These are phyloP conservation scores for Benincasa hispida DNA, from an alignment of 306 rosid species.

Conservation along the genomic window DNA sequence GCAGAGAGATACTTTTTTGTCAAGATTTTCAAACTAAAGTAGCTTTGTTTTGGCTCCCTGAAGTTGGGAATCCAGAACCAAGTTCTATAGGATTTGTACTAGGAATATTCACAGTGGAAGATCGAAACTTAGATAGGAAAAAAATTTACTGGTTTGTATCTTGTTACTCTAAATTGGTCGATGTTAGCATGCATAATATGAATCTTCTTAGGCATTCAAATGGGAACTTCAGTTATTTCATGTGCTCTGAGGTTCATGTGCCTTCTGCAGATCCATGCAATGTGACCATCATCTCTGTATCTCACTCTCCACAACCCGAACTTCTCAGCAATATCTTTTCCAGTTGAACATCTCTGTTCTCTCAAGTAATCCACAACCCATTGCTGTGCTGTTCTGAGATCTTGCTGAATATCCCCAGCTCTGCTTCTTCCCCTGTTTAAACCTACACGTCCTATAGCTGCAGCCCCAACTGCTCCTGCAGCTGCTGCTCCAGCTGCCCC, in stretches of 20 bases:
- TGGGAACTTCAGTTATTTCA: slow-evolving; percentile 76
- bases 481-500: slow-evolving; percentile 70
- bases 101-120: background rate
- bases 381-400: slow-evolving; percentile 68
- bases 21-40: background rate
- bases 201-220: slow-evolving; percentile 24
- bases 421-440: slow-evolving; percentile 27
- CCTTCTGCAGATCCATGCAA: slow-evolving; percentile 90
- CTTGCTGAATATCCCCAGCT: slow-evolving; percentile 61
- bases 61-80: background rate
- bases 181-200: background rate
- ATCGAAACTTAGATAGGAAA: background rate
- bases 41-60: background rate
- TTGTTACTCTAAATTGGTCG: background rate
- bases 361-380: slow-evolving; percentile 91
- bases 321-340: slow-evolving; percentile 89
- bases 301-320: slow-evolving; percentile 88
- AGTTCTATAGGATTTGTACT: background rate
- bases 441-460: slow-evolving; percentile 29
- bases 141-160: background rate
- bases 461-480: slow-evolving; percentile 52
- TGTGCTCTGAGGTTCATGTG: slow-evolving; percentile 69
- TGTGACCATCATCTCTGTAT: slow-evolving; percentile 69
- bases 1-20: background rate
- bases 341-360: slow-evolving; percentile 64